Conservation (phyloP, 495 filamentous ascomycete species). For the Tuber brumale region DNA sequence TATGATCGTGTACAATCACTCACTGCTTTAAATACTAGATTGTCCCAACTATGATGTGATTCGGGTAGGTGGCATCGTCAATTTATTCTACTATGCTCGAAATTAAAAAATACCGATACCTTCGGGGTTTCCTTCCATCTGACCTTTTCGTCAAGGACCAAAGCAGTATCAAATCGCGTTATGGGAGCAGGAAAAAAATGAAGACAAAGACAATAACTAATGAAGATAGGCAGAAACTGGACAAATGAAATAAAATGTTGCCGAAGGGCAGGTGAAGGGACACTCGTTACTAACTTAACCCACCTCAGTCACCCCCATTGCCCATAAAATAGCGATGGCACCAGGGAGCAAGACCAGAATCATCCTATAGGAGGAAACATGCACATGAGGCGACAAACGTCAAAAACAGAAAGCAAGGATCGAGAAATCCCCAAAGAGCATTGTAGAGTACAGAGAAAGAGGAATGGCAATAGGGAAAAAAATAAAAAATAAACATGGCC, state of each 20-base stretch:
- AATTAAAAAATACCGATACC: not conserved
- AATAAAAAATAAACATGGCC: constrained; percentile 32
- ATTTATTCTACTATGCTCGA: constrained; percentile 6
- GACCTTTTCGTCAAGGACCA: not conserved
- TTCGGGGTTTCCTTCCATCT: not conserved
- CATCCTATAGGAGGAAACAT: constrained; percentile 34
- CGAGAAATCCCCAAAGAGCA: constrained; percentile 35
- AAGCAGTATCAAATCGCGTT: not conserved
- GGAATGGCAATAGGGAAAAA: constrained; percentile 10
- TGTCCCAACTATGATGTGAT: not conserved
- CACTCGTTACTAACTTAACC: not conserved
- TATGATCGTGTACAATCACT: not conserved
- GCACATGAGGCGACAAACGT: constrained; percentile 24
- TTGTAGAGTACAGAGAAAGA: constrained; percentile 38
- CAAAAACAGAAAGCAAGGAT: not conserved
- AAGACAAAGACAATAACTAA: not conserved
- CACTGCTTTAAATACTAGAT: not conserved
- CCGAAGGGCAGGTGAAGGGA: not conserved
- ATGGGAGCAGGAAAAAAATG: not conserved
- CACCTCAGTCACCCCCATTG: not conserved
- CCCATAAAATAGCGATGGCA: not conserved
- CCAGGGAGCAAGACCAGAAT: constrained; percentile 29
- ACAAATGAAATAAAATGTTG: constrained; percentile 4
- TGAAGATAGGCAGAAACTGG: not conserved
- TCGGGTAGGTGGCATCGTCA: not conserved